Evolutionary conservation across 768 basidiomycete species (phyloP), one percentile per base, ranked within the genome.

Genomic region (Baorangia bicolor): DNA sequence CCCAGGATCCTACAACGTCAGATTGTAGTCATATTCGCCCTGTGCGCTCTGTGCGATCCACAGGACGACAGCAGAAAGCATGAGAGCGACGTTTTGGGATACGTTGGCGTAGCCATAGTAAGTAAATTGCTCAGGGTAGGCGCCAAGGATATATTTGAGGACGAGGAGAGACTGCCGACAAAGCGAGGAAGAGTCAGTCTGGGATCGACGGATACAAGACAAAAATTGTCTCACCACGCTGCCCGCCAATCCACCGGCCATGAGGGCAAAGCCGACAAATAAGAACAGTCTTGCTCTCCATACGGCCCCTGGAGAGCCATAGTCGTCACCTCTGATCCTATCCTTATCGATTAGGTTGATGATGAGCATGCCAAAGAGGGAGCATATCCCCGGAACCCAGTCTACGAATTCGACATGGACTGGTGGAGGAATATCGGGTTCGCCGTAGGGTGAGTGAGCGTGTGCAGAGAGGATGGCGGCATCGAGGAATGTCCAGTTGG

Each of bases 191-290:
- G 9, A 12, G 6, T 60, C 18, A 51, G 57, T 20, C 20, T 20
- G 38, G 21, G 25, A 21, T 23, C 3, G n/a, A 28, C 2, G 18
- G n/a, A 42, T 25, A 4, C 27, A 20, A 34, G 47, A 47, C 27
- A 2, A 28, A 28, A 21, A 7, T 27, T 0, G 33, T 84, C 94
- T 64, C 67, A 98, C 95, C 69, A 97, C 84, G 67, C 94, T 95
- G 47, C 96, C 97, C n/a, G 96, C 97, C 42, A 98, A 69, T 0
- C 97, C 97, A 9, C 97, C 96, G 2, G 97, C 97, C 94, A 99
- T 94, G 43, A 98, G 71, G 1, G 96, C 94, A 65, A 99, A 97
- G 2, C 96, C 96, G 56, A 98, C 81, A 73, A 99, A 99, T 58
- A 98, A 71, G 67, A 96, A 85, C 60, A 97, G 73, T 30, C 95